Evolutionary conservation across 2,329 filamentous ascomycete genomes (phyloP).

Genomic region (Fusarium oxysporum): DNA sequence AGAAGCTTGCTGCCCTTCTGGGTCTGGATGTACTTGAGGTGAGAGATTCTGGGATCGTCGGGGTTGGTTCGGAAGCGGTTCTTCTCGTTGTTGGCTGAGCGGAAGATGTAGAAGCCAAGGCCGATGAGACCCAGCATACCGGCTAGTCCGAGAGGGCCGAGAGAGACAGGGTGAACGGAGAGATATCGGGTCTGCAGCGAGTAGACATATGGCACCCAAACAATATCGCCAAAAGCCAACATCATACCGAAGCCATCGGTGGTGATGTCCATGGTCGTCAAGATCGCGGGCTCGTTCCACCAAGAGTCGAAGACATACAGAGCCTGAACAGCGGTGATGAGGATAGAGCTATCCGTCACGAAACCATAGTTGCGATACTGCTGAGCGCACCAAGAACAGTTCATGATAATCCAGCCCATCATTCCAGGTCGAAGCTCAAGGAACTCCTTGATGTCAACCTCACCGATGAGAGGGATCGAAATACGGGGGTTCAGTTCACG

Average conservation of each 20-base stretch:
- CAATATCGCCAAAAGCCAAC: conserved; percentile 91
- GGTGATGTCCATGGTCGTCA: conserved; percentile 95
- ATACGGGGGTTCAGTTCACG: conserved; percentile 93
- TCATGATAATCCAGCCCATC: conserved; percentile 87
- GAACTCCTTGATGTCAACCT: conserved; percentile 90
- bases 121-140: conserved; percentile 75
- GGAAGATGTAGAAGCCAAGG: conserved; percentile 90
- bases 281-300: conserved; percentile 87
- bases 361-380: conserved; percentile 88
- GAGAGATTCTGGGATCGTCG: conserved; percentile 78
- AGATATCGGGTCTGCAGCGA: conserved; percentile 87
- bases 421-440: conserved; percentile 93
- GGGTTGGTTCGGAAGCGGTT: conserved; percentile 92
- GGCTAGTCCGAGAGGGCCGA: conserved; percentile 75
- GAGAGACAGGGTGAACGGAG: conserved; percentile 81
- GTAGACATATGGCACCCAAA: conserved; percentile 94
- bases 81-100: conserved; percentile 93
- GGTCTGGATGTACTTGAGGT: conserved; percentile 89
- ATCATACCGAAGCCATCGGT: conserved; percentile 96
- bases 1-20: conserved; percentile 83
- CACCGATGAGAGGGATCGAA: conserved; percentile 80
- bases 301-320: conserved; percentile 87
- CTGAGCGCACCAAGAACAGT: conserved; percentile 85
- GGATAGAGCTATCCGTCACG: conserved; percentile 86
- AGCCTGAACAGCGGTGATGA: conserved; percentile 81